Base-by-base conservation (phyloP, 768 basidiomycete species). In the Kwoniella dejecticola region DNA sequence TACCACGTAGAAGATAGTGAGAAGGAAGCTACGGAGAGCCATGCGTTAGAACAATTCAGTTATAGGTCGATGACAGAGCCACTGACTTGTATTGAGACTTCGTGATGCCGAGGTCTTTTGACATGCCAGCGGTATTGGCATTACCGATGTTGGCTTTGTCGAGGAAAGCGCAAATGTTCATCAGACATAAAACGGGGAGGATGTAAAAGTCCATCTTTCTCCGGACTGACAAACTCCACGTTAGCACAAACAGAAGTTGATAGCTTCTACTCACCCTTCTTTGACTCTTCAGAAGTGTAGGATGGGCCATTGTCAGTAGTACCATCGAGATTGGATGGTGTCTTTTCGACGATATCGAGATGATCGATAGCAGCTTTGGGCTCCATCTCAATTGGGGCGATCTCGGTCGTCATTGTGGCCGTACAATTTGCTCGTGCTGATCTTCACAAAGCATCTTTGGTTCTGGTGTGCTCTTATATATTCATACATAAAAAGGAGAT, bases 91-190 rank as follows among this genome's bases (percentile, higher is more conserved):
- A 67, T 47, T 67, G 65, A 19, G 21, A n/a, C 23, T 36, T 58
- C 23, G 56, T 46, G 7, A 67, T 38, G 26, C 62, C 61, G 8
- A 67, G 56, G 24, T 62, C 60, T 4, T 40, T 53, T 13, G 58
- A 47, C 60, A 67, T 57, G 4, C 65, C 65, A n/a, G 65, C 65
- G 27, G 55, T 57, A 47, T 58, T 64, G 6, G 57, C 56, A 24
- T 47, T 49, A 12, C 64, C 64, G 47, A 67, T 67, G 41, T 67
- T 67, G 19, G 65, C 65, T 45, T 63, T 62, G 41, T 67, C 65
- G 26, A 67, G 52, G 41, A 53, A 67, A 41, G 61, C 23, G 31
- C 65, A 67, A 23, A 67, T 24, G 46, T 63, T 63, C 61, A 67
- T 62, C 29, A 67, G 47, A 36, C 61, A 67, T 21, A 67, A 41